Conservation (phyloP, 805 yeast species). For the Teunomyces atbi region DNA sequence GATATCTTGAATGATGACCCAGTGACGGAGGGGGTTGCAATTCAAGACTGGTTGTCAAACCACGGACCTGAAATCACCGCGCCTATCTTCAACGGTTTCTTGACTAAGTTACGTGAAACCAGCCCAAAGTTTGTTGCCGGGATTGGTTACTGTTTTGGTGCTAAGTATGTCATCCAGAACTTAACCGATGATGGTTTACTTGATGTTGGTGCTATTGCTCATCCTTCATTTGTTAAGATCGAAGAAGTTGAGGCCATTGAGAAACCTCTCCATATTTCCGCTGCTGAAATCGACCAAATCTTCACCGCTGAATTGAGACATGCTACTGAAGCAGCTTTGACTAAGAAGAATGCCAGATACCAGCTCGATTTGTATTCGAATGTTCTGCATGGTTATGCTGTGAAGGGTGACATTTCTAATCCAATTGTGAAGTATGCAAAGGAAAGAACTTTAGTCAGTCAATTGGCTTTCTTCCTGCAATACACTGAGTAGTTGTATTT, state of each 20-base stretch:
- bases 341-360: slow-evolving; percentile 52
- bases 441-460: slow-evolving; percentile 58
- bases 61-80: slow-evolving; percentile 11
- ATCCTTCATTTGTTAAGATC: slow-evolving; percentile 70
- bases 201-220: slow-evolving; percentile 73
- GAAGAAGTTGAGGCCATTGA: slow-evolving; percentile 61
- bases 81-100: slow-evolving; percentile 12
- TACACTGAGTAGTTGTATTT: not conserved
- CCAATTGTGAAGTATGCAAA: slow-evolving; percentile 60
- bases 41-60: slow-evolving; percentile 7
- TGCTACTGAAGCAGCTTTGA: slow-evolving; percentile 56
- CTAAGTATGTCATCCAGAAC: slow-evolving; percentile 25
- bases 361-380: slow-evolving; percentile 63
- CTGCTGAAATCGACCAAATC: slow-evolving; percentile 69
- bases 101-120: slow-evolving; percentile 5
- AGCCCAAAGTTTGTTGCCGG: slow-evolving; percentile 9
- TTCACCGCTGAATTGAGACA: slow-evolving; percentile 66
- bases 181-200: slow-evolving; percentile 33
- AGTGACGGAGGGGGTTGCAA: not conserved
- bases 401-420: slow-evolving; percentile 64
- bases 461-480: slow-evolving; percentile 18
- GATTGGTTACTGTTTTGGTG: slow-evolving; percentile 26
- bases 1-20: slow-evolving; percentile 30
- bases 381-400: slow-evolving; percentile 74
- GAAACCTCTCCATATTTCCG: slow-evolving; percentile 71